These are phyloP conservation scores for Dactylella cylindrospora DNA, from an alignment of 2,329 filamentous ascomycete species.

Conservation along the genomic window DNA sequence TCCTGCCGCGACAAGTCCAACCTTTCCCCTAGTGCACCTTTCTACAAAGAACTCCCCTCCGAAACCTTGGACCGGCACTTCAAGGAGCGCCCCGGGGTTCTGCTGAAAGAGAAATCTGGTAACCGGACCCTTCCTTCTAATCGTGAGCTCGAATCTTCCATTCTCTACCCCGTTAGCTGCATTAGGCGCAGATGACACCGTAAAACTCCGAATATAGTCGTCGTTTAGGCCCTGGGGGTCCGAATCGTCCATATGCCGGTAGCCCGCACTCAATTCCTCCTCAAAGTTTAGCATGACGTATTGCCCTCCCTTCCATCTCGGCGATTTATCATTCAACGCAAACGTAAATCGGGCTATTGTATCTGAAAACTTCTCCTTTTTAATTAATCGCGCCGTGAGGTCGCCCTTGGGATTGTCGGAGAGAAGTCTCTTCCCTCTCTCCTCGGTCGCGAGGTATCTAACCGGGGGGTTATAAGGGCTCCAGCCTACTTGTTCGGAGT, in stretches of 20 bases:
- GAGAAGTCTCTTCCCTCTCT: constrained; percentile 45
- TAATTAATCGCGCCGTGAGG: constrained; percentile 60
- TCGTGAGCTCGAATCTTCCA: constrained; percentile 69
- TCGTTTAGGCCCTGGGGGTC: constrained; percentile 80
- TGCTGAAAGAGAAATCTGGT: constrained; percentile 67
- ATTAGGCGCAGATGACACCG: constrained; percentile 65
- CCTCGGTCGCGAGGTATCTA: constrained; percentile 65
- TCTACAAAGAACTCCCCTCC: constrained; percentile 64
- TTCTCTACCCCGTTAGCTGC: constrained; percentile 50
- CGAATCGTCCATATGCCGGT: constrained; percentile 78
- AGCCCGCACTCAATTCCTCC: constrained; percentile 69
- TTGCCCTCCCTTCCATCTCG: constrained; percentile 67
- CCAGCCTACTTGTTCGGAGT: constrained; percentile 52
- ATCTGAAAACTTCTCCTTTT: constrained; percentile 64
- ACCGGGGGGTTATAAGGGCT: constrained; percentile 80
- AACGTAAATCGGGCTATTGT: constrained; percentile 67
- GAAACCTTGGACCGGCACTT: constrained; percentile 70
- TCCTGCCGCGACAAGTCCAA: constrained; percentile 71
- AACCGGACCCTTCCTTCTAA: constrained; percentile 67
- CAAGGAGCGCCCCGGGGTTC: constrained; percentile 59
- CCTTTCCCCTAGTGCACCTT: constrained; percentile 51
- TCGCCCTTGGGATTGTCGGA: constrained; percentile 45
- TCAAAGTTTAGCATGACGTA: constrained; percentile 75
- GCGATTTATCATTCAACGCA: constrained; percentile 44
- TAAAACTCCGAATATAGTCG: constrained; percentile 81